Conservation (phyloP, 345 rosid species). For the Syzygium aromaticum region DNA sequence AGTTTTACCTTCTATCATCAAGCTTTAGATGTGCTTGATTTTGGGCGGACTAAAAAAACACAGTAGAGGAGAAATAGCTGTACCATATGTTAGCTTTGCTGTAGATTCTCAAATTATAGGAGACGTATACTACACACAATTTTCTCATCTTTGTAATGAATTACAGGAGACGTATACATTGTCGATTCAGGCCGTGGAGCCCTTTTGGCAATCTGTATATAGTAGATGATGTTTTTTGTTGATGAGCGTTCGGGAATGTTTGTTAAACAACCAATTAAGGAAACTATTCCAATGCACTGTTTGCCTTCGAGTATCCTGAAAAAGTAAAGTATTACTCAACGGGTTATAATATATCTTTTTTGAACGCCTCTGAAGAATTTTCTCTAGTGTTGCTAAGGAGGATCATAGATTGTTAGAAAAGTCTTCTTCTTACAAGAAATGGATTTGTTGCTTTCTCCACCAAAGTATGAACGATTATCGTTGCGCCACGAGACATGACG, state of each 20-base stretch:
- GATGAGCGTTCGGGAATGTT: no score
- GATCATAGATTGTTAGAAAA: neutral
- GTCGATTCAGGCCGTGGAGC: neutral
- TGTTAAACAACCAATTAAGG: neutral
- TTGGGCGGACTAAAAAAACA: neutral
- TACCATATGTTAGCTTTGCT: neutral
- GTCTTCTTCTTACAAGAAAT: neutral
- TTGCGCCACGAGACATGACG: no score
- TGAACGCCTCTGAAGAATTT: neutral
- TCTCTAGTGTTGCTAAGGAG: neutral
- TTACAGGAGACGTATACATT: neutral
- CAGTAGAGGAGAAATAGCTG: neutral
- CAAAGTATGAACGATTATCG: no score
- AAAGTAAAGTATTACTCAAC: neutral
- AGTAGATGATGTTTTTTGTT: no score
- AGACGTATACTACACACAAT: neutral
- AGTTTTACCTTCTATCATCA: neutral
- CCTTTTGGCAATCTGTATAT: neutral
- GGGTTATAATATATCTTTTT: rapidly evolving
- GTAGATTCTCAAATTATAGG: neutral
- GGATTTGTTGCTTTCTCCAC: no score
- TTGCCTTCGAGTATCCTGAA: neutral
- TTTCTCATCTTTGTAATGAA: neutral
- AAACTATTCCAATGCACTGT: neutral
- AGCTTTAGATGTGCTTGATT: neutral